Percentiles rank a stretch among this genome's conserved stretches.
Evolutionary conservation across 2,329 filamentous ascomycete genomes (phyloP).

Genomic region (Ceratocystis variospora): DNA sequence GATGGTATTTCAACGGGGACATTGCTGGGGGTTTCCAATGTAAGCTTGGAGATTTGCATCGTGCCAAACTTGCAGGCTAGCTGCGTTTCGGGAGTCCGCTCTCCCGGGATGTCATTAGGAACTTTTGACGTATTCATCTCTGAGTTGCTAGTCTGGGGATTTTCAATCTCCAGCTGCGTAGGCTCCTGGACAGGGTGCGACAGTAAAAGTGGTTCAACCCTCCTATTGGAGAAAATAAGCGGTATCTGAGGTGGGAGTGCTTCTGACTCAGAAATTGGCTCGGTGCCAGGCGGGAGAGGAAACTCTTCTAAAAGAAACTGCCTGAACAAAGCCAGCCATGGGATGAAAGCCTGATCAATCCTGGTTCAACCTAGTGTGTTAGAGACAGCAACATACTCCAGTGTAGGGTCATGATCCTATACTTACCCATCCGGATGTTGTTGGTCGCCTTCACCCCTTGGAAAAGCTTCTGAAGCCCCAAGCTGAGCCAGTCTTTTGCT

Average conservation of each 20-base stretch:
- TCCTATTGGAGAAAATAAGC: conserved; percentile 8
- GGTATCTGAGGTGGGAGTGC: conserved; percentile 58
- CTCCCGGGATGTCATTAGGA: background rate
- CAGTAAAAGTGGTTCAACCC: background rate
- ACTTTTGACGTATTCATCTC: background rate
- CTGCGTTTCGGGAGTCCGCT: conserved; percentile 26
- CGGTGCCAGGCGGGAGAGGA: conserved; percentile 52
- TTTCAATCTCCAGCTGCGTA: background rate
- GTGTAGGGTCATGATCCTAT: background rate
- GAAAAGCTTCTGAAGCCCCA: conserved; percentile 62
- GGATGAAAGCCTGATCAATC: conserved; percentile 66
- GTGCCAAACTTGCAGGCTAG: conserved; percentile 15
- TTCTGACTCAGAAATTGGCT: conserved; percentile 59
- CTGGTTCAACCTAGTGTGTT: conserved; percentile 31
- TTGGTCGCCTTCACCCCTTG: conserved; percentile 78
- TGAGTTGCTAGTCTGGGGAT: background rate
- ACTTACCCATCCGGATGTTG: conserved; percentile 80
- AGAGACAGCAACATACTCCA: background rate
- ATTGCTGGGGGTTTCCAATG: conserved; percentile 7
- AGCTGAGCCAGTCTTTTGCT: conserved; percentile 73
- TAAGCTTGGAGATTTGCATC: conserved; percentile 1
- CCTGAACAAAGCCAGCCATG: conserved; percentile 59
- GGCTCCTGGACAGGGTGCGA: background rate
- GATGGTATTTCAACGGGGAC: conserved; percentile 11
- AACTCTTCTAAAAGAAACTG: conserved; percentile 51